A percentile compares a stretch with the other conserved stretches of the same genome.
Evolutionary conservation across 371 early-diverging fungal species (phyloP).

Genomic region (Mucor mucedo): DNA sequence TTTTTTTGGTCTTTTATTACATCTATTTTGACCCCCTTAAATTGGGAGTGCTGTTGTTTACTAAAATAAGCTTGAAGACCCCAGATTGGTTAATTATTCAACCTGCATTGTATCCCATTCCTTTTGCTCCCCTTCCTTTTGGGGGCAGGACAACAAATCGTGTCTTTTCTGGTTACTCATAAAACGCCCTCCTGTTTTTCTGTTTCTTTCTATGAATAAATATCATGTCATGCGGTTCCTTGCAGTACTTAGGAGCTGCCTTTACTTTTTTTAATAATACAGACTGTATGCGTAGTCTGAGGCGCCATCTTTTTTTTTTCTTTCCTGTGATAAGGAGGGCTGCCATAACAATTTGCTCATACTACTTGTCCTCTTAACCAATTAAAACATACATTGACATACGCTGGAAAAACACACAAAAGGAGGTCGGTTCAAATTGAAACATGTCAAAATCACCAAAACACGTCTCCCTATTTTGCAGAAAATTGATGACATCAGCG

Average conservation of each 20-base stretch:
- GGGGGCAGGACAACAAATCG: not conserved
- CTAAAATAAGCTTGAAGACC: not conserved
- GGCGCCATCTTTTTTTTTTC: not conserved
- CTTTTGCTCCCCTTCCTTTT: not conserved
- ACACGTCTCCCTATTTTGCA: too few species aligned
- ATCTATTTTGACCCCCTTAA: not conserved
- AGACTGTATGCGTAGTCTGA: not conserved
- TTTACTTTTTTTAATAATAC: not conserved
- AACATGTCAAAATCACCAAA: too few species aligned
- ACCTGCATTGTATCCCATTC: conserved; percentile 4
- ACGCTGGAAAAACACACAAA: not conserved
- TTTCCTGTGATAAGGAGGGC: too few species aligned
- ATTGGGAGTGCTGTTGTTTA: not conserved
- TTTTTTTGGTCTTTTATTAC: conserved; percentile 5
- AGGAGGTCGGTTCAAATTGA: too few species aligned
- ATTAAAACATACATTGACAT: conserved; percentile 2
- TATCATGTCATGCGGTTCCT: conserved; percentile 17
- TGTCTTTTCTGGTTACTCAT: not conserved
- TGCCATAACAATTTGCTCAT: too few species aligned
- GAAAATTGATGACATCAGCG: too few species aligned
- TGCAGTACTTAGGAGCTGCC: conserved; percentile 1
- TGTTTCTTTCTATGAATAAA: conserved; percentile 1
- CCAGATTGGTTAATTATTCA: conserved; percentile 18
- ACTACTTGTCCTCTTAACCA: too few species aligned
- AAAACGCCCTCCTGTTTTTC: not conserved